Percentiles rank a stretch among this genome's conserved stretches.
Evolutionary conservation across 176 grass and related monocot genomes (phyloP).

Genomic region (Canna indica): DNA sequence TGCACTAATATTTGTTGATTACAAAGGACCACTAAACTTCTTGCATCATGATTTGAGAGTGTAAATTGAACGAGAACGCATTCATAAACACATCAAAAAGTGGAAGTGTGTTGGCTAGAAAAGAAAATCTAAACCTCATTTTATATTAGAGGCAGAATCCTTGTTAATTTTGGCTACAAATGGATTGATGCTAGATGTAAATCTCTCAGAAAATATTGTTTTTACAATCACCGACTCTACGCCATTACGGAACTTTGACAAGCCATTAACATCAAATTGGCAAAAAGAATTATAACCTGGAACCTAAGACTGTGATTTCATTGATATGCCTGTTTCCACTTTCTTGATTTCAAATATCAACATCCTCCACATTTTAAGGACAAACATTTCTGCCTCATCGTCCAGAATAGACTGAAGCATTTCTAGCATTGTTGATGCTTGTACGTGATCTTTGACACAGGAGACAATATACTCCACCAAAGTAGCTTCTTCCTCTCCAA

Average conservation of each 20-base stretch:
- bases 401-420: slow-evolving; percentile 85
- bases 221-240: neutral
- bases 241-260: neutral
- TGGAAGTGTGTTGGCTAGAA: neutral
- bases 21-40: no score
- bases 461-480: slow-evolving; percentile 96
- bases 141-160: neutral
- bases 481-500: slow-evolving; percentile 94
- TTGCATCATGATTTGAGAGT: no score
- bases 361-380: slow-evolving; percentile 99
- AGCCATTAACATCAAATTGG: slow-evolving; percentile 10
- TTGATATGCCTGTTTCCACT: slow-evolving; percentile 66
- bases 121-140: neutral
- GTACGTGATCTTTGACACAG: slow-evolving; percentile 86
- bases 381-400: slow-evolving; percentile 97
- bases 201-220: neutral
- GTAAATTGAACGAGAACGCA: no score
- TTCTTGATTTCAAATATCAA: slow-evolving; percentile 98
- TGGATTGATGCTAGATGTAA: neutral
- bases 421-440: slow-evolving; percentile 83
- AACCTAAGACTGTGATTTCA: slow-evolving; percentile 35
- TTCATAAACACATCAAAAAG: no score
- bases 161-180: neutral
- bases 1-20: no score
- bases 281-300: slow-evolving; percentile 14